Percentiles rank a stretch among this genome's conserved stretches.
phyloP scores from a whole-genome alignment of 2,329 filamentous ascomycete species.

The Thyridium curvatum region DNA sequence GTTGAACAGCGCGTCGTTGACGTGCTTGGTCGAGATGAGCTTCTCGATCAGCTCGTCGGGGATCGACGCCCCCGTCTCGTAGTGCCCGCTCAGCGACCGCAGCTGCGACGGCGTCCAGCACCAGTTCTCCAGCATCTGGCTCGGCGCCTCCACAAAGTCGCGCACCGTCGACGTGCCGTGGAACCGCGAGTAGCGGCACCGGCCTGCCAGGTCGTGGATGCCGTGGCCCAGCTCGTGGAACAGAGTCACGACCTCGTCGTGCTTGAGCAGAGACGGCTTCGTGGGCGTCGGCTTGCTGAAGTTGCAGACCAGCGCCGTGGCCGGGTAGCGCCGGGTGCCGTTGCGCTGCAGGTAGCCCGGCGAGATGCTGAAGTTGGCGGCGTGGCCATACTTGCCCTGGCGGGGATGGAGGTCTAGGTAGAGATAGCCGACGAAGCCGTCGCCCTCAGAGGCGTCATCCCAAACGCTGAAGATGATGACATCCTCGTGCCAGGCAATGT shows the following conservation, averaged over 20 bases:
- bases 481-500: conserved; percentile 77
- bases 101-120: conserved; percentile 64
- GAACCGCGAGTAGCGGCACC: conserved; percentile 58
- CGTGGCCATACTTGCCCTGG: conserved; percentile 77
- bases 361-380: conserved; percentile 78
- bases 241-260: conserved; percentile 75
- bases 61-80: conserved; percentile 62
- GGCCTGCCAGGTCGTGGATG: conserved; percentile 62
- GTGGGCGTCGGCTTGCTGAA: conserved; percentile 73
- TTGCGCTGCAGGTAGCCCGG: conserved; percentile 63
- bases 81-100: conserved; percentile 65
- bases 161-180: conserved; percentile 61
- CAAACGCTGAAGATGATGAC: conserved; percentile 80
- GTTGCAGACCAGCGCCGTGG: conserved; percentile 78
- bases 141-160: conserved; percentile 67
- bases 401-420: conserved; percentile 78
- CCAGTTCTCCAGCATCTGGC: conserved; percentile 72
- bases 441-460: conserved; percentile 66
- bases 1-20: conserved; percentile 75
- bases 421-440: conserved; percentile 72
- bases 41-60: conserved; percentile 69
- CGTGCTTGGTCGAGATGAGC: conserved; percentile 70
- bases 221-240: conserved; percentile 74
- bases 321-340: conserved; percentile 67
- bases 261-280: conserved; percentile 75